These are phyloP conservation scores for Theileria parva DNA, from an alignment of 169 alveolate species.

Conservation along the genomic window DNA sequence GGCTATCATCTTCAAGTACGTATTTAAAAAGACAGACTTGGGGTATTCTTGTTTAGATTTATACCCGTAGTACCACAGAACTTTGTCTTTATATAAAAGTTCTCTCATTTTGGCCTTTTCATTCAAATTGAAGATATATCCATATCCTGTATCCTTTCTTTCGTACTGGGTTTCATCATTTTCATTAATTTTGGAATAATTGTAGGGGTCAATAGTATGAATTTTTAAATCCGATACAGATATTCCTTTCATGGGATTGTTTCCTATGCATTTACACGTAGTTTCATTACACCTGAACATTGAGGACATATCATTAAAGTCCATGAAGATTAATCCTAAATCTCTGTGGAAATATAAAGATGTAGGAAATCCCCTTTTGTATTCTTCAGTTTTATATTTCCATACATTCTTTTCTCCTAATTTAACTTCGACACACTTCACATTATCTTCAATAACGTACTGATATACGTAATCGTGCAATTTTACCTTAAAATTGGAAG, in stretches of 20 bases:
- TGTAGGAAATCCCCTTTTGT: background rate
- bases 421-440: slow-evolving; percentile 1
- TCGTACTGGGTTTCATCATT: background rate
- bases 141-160: background rate
- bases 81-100: background rate
- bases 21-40: background rate
- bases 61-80: background rate
- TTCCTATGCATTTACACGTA: background rate
- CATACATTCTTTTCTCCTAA: background rate
- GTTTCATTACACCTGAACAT: background rate
- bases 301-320: background rate
- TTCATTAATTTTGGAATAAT: background rate
- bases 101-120: background rate
- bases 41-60: background rate
- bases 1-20: background rate
- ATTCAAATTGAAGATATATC: background rate
- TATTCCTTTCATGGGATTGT: background rate
- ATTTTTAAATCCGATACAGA: background rate
- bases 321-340: background rate
- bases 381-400: background rate
- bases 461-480: background rate
- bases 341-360: background rate
- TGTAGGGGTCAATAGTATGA: background rate
- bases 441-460: background rate
- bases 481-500: background rate